Conservation (phyloP, 805 yeast genomes). For the Schwanniomyces sp. region DNA sequence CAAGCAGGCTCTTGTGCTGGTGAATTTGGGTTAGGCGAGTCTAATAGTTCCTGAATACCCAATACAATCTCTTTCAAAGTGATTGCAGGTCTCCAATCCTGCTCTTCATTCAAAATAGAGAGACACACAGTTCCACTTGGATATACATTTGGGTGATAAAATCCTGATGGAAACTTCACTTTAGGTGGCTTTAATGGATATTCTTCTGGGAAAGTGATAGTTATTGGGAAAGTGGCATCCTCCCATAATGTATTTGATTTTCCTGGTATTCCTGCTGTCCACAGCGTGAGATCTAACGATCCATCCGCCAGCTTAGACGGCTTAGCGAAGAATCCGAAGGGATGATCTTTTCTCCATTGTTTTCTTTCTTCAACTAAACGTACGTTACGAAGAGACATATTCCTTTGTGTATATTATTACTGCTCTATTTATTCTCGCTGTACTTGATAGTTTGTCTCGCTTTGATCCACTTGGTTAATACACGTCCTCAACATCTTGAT, state of each 20-base stretch:
- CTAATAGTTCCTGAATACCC: slow-evolving; percentile 90
- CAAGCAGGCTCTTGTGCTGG: slow-evolving; percentile 99
- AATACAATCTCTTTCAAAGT: slow-evolving; percentile 84
- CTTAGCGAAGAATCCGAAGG: slow-evolving; percentile 94
- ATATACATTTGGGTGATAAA: slow-evolving; percentile 96
- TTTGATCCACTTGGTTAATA: background rate
- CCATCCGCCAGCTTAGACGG: slow-evolving; percentile 84
- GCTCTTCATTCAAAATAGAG: slow-evolving; percentile 88
- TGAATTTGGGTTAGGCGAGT: slow-evolving; percentile 88
- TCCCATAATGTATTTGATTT: slow-evolving; percentile 84
- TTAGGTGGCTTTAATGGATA: slow-evolving; percentile 98
- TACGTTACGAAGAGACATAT: slow-evolving; percentile 63
- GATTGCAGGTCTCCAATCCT: slow-evolving; percentile 98
- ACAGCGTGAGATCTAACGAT: slow-evolving; percentile 73
- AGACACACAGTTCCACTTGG: slow-evolving; percentile 97
- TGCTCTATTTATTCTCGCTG: background rate
- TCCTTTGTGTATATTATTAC: background rate
- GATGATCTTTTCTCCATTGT: slow-evolving; percentile 98
- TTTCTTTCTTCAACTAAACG: slow-evolving; percentile 94
- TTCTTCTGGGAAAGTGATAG: slow-evolving; percentile 81
- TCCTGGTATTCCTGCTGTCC: slow-evolving; percentile 98
- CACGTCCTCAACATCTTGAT: background rate
- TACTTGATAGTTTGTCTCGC: background rate
- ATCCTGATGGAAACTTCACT: slow-evolving; percentile 82
- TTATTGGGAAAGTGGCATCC: slow-evolving; percentile 83